A percentile compares a stretch with the other conserved stretches of the same genome.
These are phyloP conservation scores for Farysia itapuensis DNA, from an alignment of 1,284 basidiomycete species.

Conservation along the genomic window DNA sequence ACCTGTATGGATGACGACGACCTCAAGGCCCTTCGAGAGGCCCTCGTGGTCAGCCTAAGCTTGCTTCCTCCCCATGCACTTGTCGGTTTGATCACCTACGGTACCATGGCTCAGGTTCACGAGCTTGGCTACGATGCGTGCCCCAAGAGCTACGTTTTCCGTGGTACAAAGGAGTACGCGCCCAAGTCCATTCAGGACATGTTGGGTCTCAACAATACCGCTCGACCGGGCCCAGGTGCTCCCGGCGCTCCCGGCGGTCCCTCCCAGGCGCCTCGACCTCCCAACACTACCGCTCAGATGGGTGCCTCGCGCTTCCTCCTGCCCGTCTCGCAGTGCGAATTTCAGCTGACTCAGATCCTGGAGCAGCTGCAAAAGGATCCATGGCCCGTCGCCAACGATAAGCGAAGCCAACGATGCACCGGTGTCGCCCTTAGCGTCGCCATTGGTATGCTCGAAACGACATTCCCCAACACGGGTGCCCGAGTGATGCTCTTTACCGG, in stretches of 20 bases:
- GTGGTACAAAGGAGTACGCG: conserved; percentile 96
- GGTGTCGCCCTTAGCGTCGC: conserved; percentile 93
- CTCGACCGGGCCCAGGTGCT: conserved; percentile 61
- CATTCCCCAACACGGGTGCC: conserved; percentile 93
- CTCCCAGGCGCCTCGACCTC: conserved; percentile 65
- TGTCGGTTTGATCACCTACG: conserved; percentile 92
- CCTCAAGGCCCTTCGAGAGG: conserved; percentile 89
- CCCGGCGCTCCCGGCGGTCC: conserved; percentile 60
- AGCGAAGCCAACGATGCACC: conserved; percentile 90
- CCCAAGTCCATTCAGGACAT: conserved; percentile 98
- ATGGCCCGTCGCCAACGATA: conserved; percentile 95
- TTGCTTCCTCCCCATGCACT: conserved; percentile 89
- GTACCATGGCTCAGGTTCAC: conserved; percentile 98
- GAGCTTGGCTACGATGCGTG: conserved; percentile 96
- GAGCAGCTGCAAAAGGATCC: conserved; percentile 88
- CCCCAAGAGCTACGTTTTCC: conserved; percentile 98
- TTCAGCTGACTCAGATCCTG: conserved; percentile 90
- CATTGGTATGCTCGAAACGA: conserved; percentile 90
- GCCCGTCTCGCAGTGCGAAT: conserved; percentile 90
- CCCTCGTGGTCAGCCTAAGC: conserved; percentile 87
- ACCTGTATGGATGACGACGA: conserved; percentile 96
- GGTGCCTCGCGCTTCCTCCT: conserved; percentile 92
- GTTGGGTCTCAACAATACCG: conserved; percentile 76
- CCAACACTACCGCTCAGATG: conserved; percentile 70
- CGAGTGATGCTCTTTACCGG: conserved; percentile 96